A percentile compares a stretch with the other conserved stretches of the same genome.
Conservation (phyloP, 192 early-diverging fungal genomes). For the Spinellus fusiger region DNA sequence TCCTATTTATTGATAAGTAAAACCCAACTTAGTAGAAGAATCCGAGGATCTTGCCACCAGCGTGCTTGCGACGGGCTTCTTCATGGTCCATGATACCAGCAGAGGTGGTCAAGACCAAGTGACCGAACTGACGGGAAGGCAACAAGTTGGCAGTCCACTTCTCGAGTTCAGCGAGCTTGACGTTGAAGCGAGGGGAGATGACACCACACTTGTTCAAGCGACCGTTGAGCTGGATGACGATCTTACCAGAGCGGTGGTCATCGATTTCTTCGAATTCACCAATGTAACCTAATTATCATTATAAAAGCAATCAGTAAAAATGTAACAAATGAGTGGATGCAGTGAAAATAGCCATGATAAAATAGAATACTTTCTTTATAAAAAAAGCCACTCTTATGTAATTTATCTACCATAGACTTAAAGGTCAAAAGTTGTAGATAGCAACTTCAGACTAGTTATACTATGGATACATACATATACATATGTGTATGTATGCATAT, state of each 20-base stretch:
- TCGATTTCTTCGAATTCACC: conserved; percentile 99
- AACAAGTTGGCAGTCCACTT: conserved; percentile 96
- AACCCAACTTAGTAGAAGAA: conserved; percentile 71
- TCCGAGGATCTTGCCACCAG: conserved; percentile 97
- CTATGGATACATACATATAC: not conserved
- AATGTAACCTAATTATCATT: conserved; percentile 77
- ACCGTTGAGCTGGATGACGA: conserved; percentile 96
- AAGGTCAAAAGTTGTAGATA: not conserved
- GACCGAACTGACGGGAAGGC: conserved; percentile 98
- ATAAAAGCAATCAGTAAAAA: not conserved
- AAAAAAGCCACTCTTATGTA: not conserved
- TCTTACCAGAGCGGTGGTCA: conserved; percentile 97
- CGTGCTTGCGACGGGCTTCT: conserved; percentile 94
- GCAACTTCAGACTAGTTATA: conserved; percentile 3
- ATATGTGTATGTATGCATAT: not conserved
- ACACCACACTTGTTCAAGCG: conserved; percentile 99
- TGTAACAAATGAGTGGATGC: not conserved
- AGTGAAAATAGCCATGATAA: not conserved
- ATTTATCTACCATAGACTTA: conserved; percentile 3
- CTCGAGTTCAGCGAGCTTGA: conserved; percentile 91
- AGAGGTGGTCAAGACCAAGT: conserved; percentile 87
- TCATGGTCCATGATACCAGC: conserved; percentile 99
- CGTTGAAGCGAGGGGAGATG: conserved; percentile 97
- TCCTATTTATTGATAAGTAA: not conserved
- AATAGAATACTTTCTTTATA: not conserved